Percentiles rank a stretch among this genome's conserved stretches.
Evolutionary conservation across 345 rosid species (phyloP).

Genomic region (Draba incana): DNA sequence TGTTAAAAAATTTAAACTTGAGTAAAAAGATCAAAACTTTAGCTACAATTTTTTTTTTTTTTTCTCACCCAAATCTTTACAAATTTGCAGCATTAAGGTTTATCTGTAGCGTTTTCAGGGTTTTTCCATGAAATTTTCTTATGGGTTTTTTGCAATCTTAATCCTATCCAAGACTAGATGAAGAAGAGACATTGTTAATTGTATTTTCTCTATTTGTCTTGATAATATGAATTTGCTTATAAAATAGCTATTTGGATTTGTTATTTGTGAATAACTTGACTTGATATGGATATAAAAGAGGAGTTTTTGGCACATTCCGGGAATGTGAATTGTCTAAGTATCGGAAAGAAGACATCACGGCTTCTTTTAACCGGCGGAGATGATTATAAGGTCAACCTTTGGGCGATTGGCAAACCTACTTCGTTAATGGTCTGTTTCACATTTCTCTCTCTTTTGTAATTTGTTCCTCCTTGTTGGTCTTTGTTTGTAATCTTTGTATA

Average conservation of each 20-base stretch:
- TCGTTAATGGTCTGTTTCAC: slow-evolving; percentile 70
- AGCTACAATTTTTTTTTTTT: slow-evolving; percentile 3
- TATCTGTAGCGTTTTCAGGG: slow-evolving; percentile 9
- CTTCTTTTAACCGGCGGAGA: slow-evolving; percentile 88
- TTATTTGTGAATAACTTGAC: slow-evolving; percentile 52
- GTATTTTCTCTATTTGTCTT: slow-evolving; percentile 7
- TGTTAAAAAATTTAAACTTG: slow-evolving; percentile 2
- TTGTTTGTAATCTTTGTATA: not conserved
- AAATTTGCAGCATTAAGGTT: slow-evolving; percentile 6
- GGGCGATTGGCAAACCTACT: slow-evolving; percentile 86
- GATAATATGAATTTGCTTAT: no score
- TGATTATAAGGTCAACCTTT: slow-evolving; percentile 89
- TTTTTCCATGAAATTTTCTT: slow-evolving; percentile 4
- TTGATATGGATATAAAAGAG: slow-evolving; percentile 53
- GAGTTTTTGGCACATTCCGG: slow-evolving; percentile 94
- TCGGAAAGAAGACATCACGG: slow-evolving; percentile 84
- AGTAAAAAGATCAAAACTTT: slow-evolving; percentile 13
- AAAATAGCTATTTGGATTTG: not conserved
- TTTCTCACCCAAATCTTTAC: not conserved
- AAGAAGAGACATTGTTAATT: slow-evolving; percentile 12
- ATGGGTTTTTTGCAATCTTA: slow-evolving; percentile 8
- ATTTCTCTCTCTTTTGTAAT: not conserved
- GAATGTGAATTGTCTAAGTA: slow-evolving; percentile 78
- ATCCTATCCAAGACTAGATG: not conserved
- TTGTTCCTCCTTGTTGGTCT: not conserved